phyloP scores from a whole-genome alignment of 2,329 filamentous ascomycete genomes.

The Lasiodiplodia theobromae region DNA sequence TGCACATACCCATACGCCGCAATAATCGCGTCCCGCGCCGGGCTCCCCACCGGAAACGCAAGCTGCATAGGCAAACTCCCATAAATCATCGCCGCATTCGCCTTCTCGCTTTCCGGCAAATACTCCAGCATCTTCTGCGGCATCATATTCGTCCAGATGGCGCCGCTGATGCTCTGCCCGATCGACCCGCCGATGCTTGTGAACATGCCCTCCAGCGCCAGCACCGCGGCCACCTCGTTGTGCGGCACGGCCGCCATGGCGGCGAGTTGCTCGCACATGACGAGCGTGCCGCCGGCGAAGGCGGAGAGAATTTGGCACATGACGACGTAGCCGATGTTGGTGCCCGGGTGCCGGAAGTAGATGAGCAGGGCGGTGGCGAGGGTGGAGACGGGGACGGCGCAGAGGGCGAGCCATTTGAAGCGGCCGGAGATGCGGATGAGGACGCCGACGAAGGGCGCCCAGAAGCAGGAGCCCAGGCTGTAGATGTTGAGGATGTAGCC shows the following conservation, averaged over 20 bases:
- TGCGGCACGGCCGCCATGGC: conserved; percentile 46
- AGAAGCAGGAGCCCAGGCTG: conserved; percentile 38
- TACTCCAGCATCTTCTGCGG: conserved; percentile 53
- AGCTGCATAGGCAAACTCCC: conserved; percentile 62
- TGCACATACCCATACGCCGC: conserved; percentile 46
- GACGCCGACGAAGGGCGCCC: conserved; percentile 34
- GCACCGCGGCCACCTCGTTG: conserved; percentile 66
- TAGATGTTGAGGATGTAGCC: conserved; percentile 41
- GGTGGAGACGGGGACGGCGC: conserved; percentile 36
- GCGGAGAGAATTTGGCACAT: conserved; percentile 43
- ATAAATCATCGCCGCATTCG: conserved; percentile 55
- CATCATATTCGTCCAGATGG: conserved; percentile 68
- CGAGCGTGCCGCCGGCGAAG: conserved; percentile 40
- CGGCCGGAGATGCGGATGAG: conserved; percentile 30
- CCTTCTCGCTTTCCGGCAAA: conserved; percentile 52
- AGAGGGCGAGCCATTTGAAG: conserved; percentile 32
- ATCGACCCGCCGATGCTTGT: conserved; percentile 58
- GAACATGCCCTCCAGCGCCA: conserved; percentile 68
- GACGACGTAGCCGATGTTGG: conserved; percentile 41
- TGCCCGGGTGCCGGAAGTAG: conserved; percentile 40
- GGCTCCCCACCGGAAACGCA: conserved; percentile 56
- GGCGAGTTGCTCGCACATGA: conserved; percentile 31
- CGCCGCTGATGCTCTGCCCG: conserved; percentile 60
- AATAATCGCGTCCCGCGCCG: conserved; percentile 51
- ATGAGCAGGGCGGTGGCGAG: conserved; percentile 43